Base-by-base conservation (phyloP, 1,139 yeast genomes). In the Meyerozyma smithsonii region DNA sequence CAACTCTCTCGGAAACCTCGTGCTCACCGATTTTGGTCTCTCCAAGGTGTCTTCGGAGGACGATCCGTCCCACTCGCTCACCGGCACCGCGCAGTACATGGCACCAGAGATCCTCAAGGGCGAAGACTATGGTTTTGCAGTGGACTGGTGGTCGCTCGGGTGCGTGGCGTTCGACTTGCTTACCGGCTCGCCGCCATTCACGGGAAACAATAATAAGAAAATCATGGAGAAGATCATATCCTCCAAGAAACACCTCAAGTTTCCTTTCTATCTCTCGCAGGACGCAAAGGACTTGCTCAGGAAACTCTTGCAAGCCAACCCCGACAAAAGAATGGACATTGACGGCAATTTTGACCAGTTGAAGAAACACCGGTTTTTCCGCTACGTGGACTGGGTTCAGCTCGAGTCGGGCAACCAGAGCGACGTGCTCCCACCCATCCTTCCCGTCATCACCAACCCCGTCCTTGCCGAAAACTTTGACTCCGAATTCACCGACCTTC, bases 71-170 rank as follows among this genome's bases (percentile, higher is more conserved):
- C 84, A 77, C 51, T 82, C 96, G 2, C 78, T 90, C 56, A 84
- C 89, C 24, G 98, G 97, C 0, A 90, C 97, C 0, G 95, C 96
- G 0, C 96, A 89, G 60, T 90, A 89, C 58, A 89, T 90, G 87
- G 97, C 97, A 0, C 98, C 98, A 1, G 97, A 92, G 58, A 85
- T 92, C 24, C 64, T 92, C 20, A 78, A 77, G 39, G 96, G 96
- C 19, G 79, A 83, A 46, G 81, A 84, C n/a, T 92, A 92, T 56
- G 92, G 89, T 48, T 82, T 77, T 47, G 74, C 81, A 8, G 96
- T 94, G 8, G 98, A 92, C 58, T 92, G 97, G 95, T 92, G 97
- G 95, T 88, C 97, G 0, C 68, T 92, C 23, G 97, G 98, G 0
- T 88, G 96, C 48, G 87, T 92, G 6, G 75, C 88, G 23, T 88